Conservation (phyloP, 176 grass and related monocot species). For the Pontederia crassipes region DNA sequence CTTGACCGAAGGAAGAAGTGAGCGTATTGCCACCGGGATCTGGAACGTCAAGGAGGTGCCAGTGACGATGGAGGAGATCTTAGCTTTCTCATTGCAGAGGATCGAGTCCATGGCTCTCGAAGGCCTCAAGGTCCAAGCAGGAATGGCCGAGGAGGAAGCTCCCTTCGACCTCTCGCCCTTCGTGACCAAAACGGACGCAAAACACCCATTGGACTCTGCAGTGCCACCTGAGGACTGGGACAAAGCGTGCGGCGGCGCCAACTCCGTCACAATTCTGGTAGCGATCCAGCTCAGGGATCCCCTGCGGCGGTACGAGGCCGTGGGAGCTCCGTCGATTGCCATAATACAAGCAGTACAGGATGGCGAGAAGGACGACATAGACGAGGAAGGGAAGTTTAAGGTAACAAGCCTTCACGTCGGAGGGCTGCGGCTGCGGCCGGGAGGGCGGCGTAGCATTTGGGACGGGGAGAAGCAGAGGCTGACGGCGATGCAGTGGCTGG, state of each 20-base stretch:
- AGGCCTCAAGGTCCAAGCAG: conserved; percentile 68
- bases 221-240: conserved; percentile 50
- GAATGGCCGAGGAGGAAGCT: conserved; percentile 43
- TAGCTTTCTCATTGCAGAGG: conserved; percentile 64
- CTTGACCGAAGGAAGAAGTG: conserved; percentile 39
- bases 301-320: conserved; percentile 60
- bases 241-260: conserved; percentile 1
- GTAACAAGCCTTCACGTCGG: conserved; percentile 63
- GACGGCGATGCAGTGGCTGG: conserved; percentile 82
- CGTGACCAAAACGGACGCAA: neutral
- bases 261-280: conserved; percentile 32
- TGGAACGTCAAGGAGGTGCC: conserved; percentile 47
- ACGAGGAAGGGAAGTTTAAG: conserved; percentile 62
- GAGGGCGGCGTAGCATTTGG: conserved; percentile 38
- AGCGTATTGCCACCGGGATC: conserved; percentile 59
- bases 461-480: conserved; percentile 79
- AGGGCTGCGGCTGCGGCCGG: conserved; percentile 36
- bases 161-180: conserved; percentile 45
- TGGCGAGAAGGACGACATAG: neutral
- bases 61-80: conserved; percentile 48
- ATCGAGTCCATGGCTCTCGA: conserved; percentile 71
- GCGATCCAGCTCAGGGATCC: conserved; percentile 77
- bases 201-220: conserved; percentile 36
- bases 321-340: conserved; percentile 57
- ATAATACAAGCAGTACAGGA: conserved; percentile 37